Base-by-base conservation (phyloP, 495 filamentous ascomycete genomes). In the Bacidia rubella region DNA sequence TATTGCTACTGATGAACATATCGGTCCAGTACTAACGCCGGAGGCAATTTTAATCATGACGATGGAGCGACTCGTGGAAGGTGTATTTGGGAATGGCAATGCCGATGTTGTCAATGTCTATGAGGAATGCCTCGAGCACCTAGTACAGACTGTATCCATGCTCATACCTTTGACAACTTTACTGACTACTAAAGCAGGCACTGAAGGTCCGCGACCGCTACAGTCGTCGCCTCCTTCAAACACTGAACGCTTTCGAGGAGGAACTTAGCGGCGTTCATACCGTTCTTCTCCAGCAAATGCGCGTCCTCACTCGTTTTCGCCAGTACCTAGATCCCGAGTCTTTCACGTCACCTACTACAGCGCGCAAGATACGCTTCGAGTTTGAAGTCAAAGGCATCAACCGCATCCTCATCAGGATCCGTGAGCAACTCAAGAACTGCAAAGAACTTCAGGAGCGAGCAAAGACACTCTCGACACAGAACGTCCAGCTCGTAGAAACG, bases 401-500 rank as follows among this genome's bases (percentile, higher is more conserved):
- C 11, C 44, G 24, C 35, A 47, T 58, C 22, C 11, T 52, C 12
- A n/a, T 1, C 2, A 23, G 12, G 3, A 38, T 58, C 19, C 12
- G 46, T 21, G 56, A 48, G 21, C 52, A 56, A 29, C 0, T 4
- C 3, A 48, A 24, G 19, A 24, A 42, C 19, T 58, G 56, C n/a
- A 29, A 40, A 2, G 56, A 56, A 9, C 32, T 58, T 1, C 11
- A 15, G 3, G 42, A 56, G 11, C 29, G 56, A 22, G 56, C 53
- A 19, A 51, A 49, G 39, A 15, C 9, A 17, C 41, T 55, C 4
- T 17, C 47, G 2, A 40, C 35, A 3, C 54, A 59, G 24, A 56
- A 59, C 24, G 54, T 59, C 1, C 48, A 53, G 19, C 35, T 56
- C 0, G 56, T 59, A 10, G 56, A 59, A 19, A 56, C 56, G 0